Percentiles rank a stretch among this genome's conserved stretches.
phyloP scores from a whole-genome alignment of 1,284 basidiomycete genomes.

The Cryptococcus sp. region DNA sequence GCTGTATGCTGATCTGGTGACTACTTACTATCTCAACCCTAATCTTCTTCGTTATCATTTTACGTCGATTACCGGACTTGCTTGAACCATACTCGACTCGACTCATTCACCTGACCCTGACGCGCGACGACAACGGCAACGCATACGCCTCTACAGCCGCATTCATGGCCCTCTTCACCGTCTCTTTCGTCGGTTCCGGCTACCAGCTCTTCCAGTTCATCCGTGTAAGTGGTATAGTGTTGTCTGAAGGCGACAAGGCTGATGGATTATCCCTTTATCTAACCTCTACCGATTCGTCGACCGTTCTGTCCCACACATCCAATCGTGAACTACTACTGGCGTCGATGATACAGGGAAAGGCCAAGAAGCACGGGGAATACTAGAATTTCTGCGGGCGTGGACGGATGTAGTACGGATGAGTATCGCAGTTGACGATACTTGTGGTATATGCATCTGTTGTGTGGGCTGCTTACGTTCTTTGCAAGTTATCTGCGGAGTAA shows the following conservation, averaged over 20 bases:
- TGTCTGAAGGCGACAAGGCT: no score
- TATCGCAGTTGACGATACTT: background rate
- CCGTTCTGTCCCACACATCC: no score
- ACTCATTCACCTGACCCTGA: background rate
- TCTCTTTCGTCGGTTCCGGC: conserved; percentile 38
- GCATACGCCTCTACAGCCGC: conserved; percentile 32
- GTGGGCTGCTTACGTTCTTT: no score
- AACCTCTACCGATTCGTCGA: no score
- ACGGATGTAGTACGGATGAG: background rate
- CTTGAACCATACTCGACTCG: background rate
- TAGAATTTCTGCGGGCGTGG: background rate
- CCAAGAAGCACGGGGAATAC: conserved; percentile 32
- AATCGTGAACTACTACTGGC: background rate
- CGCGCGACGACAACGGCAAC: background rate
- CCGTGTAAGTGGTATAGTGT: conserved; percentile 31
- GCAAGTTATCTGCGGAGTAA: no score
- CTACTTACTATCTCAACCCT: no score
- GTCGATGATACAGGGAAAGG: conserved; percentile 24
- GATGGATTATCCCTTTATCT: no score
- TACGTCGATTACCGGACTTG: no score
- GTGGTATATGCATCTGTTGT: background rate
- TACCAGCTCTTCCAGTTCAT: conserved; percentile 49
- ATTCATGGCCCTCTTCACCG: conserved; percentile 47
- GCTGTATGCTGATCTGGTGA: background rate
- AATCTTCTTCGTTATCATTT: no score